phyloP scores from a whole-genome alignment of 2,329 filamentous ascomycete species.

The Arthroderma sp. region DNA sequence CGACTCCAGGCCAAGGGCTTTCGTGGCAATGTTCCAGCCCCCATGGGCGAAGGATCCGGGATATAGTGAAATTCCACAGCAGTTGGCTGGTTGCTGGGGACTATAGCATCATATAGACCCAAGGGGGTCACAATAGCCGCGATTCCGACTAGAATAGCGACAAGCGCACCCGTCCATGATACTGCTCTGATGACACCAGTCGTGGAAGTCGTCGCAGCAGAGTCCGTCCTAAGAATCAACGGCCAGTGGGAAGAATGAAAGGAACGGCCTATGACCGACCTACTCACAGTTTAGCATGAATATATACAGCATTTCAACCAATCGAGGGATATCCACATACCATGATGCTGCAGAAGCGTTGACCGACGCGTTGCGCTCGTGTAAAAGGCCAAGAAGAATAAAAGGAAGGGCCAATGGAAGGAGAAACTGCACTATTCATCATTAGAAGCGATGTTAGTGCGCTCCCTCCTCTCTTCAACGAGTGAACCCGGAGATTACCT shows the following conservation, averaged over 20 bases:
- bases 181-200: constrained; percentile 20
- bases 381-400: constrained; percentile 23
- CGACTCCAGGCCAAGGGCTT: constrained; percentile 20
- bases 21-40: constrained; percentile 26
- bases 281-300: constrained; percentile 1
- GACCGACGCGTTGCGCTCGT: constrained; percentile 22
- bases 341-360: constrained; percentile 14
- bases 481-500: background rate
- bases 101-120: constrained; percentile 30
- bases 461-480: too few relatives aligned
- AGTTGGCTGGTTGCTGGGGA: constrained; percentile 8
- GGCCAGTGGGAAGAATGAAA: constrained; percentile 33
- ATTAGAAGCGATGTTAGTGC: too few relatives aligned
- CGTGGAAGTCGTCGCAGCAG: constrained; percentile 17
- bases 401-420: constrained; percentile 24
- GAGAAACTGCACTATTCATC: constrained; percentile 21
- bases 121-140: constrained; percentile 34
- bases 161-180: constrained; percentile 16
- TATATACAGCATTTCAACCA: too few relatives aligned
- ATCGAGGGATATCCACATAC: background rate
- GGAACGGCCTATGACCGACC: constrained; percentile 24
- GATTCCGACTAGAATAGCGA: constrained; percentile 23
- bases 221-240: constrained; percentile 27
- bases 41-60: constrained; percentile 25
- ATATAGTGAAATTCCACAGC: constrained; percentile 25